Evolutionary conservation across 371 early-diverging fungal genomes (phyloP).

Genomic region (Saksenaea oblongispora): DNA sequence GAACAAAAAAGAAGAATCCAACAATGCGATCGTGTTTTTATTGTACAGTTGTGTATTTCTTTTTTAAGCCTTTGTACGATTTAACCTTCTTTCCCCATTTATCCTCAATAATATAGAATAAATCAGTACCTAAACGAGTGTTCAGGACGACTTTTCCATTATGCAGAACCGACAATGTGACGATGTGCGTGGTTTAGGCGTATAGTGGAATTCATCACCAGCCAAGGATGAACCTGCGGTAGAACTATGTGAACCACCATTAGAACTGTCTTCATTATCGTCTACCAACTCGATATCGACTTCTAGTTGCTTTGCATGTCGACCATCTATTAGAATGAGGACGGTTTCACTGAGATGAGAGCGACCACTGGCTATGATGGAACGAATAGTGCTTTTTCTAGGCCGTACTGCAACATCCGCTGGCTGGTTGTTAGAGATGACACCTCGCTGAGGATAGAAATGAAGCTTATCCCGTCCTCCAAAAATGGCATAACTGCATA

Average conservation of each 20-base stretch:
- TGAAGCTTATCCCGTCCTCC: conserved; percentile 7
- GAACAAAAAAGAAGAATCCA: background rate
- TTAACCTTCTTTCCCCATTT: background rate
- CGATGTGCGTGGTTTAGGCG: background rate
- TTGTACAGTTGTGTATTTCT: background rate
- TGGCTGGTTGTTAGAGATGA: background rate
- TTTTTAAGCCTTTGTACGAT: background rate
- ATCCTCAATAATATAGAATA: background rate
- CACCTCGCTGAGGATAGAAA: conserved; percentile 10
- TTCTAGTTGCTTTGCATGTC: conserved; percentile 6
- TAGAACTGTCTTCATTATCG: background rate
- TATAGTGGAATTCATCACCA: background rate
- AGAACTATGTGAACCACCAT: background rate
- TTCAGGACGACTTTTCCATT: conserved; percentile 1
- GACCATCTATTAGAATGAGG: conserved; percentile 8
- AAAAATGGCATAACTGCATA: conserved; percentile 7
- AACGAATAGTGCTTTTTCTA: conserved; percentile 6
- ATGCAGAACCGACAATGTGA: background rate
- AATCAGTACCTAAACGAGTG: background rate
- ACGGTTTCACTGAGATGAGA: conserved; percentile 4
- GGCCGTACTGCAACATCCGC: conserved; percentile 11
- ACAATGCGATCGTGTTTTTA: background rate
- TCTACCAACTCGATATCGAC: conserved; percentile 12
- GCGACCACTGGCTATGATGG: background rate
- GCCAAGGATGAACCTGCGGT: background rate